Conservation (phyloP, 2,329 filamentous ascomycete genomes). For the Colletotrichum coccodes region DNA sequence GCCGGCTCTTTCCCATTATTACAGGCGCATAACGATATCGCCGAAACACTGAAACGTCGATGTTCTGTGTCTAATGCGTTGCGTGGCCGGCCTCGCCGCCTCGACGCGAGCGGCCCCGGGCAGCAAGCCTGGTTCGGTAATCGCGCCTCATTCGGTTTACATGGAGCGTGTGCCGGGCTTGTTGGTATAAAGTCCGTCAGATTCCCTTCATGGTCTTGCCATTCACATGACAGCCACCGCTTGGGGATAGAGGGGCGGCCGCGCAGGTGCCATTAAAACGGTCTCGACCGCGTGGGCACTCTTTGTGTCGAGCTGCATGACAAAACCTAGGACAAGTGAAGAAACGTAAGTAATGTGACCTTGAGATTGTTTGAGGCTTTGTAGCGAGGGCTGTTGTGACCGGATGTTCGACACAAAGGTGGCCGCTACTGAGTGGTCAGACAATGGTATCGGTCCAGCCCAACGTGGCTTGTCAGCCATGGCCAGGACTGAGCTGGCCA, state of each 20-base stretch:
- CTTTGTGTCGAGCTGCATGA: constrained; percentile 27
- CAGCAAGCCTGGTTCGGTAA: not conserved
- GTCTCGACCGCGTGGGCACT: constrained; percentile 19
- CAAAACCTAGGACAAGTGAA: not conserved
- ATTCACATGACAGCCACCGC: constrained; percentile 19
- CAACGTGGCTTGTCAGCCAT: not conserved
- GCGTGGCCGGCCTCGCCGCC: not conserved
- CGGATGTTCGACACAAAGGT: constrained; percentile 9
- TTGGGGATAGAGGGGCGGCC: constrained; percentile 1
- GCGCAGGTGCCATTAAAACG: constrained; percentile 9
- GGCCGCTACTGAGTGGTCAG: constrained; percentile 23
- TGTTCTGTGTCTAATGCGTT: not conserved
- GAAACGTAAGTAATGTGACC: constrained; percentile 11
- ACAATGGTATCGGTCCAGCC: constrained; percentile 17
- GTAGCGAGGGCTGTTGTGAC: not conserved
- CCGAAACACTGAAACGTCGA: constrained; percentile 5
- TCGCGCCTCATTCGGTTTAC: not conserved
- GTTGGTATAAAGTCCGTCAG: not conserved
- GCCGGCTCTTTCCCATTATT: not conserved
- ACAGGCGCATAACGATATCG: not conserved
- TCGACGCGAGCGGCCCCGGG: not conserved
- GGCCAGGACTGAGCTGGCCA: not conserved
- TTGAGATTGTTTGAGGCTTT: not conserved
- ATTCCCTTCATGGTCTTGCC: not conserved
- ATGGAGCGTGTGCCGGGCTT: too few species aligned